These are phyloP conservation scores for Penicillium cosmopolitanum DNA, from an alignment of 495 filamentous ascomycete genomes.

Conservation along the genomic window DNA sequence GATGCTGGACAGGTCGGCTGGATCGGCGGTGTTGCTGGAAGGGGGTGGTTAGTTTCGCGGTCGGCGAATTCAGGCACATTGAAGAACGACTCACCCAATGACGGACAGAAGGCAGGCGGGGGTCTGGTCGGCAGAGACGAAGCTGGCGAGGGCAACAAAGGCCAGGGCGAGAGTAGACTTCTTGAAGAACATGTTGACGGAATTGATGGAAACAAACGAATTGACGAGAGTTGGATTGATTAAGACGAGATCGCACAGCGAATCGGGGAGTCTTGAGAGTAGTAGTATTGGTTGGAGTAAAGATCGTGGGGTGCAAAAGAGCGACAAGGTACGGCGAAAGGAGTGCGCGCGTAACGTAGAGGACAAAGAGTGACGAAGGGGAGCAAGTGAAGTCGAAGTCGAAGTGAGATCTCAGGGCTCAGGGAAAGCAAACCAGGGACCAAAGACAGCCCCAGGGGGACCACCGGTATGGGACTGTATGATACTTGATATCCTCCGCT, in stretches of 20 bases:
- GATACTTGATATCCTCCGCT: background rate
- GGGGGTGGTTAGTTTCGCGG: constrained; percentile 20
- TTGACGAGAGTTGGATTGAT: constrained; percentile 18
- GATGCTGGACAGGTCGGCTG: constrained; percentile 34
- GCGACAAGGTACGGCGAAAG: constrained; percentile 20
- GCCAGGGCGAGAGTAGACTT: constrained; percentile 39
- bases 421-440: constrained; percentile 17
- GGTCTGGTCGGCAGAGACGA: constrained; percentile 33
- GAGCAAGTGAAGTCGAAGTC: constrained; percentile 21
- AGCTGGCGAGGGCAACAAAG: constrained; percentile 40
- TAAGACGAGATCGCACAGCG: constrained; percentile 32
- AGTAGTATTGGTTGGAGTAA: constrained; percentile 13
- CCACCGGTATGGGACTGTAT: background rate
- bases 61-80: background rate
- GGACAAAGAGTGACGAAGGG: constrained; percentile 33
- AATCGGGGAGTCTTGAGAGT: constrained; percentile 14
- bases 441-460: constrained; percentile 1
- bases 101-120: constrained; percentile 42
- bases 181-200: constrained; percentile 41
- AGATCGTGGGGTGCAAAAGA: constrained; percentile 30
- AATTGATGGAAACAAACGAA: constrained; percentile 14
- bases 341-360: constrained; percentile 26
- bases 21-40: constrained; percentile 28
- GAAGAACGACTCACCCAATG: constrained; percentile 35
- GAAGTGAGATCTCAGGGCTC: constrained; percentile 19